Base-by-base conservation (phyloP, 176 grass and related monocot species). In the Oryza glaberrima region DNA sequence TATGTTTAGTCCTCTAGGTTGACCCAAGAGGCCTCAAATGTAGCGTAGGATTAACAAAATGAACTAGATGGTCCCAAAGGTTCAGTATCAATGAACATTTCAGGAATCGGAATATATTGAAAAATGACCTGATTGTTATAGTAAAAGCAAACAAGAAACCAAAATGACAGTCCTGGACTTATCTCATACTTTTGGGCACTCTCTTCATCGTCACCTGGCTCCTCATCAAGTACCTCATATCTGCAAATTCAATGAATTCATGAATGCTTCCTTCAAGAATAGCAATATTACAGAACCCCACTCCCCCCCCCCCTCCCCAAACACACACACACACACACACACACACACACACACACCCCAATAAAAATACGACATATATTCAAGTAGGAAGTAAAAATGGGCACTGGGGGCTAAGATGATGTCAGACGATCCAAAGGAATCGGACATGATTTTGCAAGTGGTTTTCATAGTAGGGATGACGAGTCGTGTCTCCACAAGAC, bases 151-250 rank as follows among this genome's bases (percentile, higher is more conserved):
- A 58, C 54, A n/a, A 58, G 30, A 76, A 87, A 77, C 22, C n/a
- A 89, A 54, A 79, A 92, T 72, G 47, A 67, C 58, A 81, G 70
- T 79, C 60, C 72, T 47, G 44, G 56, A 79, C 73, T 61, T 82
- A 74, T 81, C 51, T 86, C 79, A 5, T 86, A 98, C 91, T 89
- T 94, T 90, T 98, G 96, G 70, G 82, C 78, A 66, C 85, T 95
- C 78, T 98, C 96, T 90, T 98, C 96, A 48, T 98, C 96, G 54
- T 98, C 96, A 90, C 96, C 96, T 72, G 96, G 96, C 65, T 98
- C 96, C 84, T 98, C 96, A 8, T 98, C 96, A 79, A 98, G 79
- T 65, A 98, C 91, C 85, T 98, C 91, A 90, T 86, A 95, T 88
- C 93, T 98, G 87, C 44, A 90, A 47, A 86, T 86, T 74, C 81